These are phyloP conservation scores for Gnomoniopsis sp. DNA, from an alignment of 2,329 filamentous ascomycete species.

Conservation along the genomic window DNA sequence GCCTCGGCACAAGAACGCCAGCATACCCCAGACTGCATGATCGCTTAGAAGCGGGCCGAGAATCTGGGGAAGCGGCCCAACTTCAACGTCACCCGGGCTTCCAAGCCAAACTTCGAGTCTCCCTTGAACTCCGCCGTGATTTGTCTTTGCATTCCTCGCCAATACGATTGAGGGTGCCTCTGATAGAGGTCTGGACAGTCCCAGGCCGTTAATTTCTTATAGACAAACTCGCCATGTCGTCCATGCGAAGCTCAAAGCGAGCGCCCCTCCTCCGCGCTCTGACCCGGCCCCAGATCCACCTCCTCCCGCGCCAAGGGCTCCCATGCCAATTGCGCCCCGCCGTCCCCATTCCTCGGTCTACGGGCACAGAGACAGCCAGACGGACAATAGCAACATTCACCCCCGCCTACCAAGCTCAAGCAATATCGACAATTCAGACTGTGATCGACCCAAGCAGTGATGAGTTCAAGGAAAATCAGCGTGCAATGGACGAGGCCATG, in stretches of 20 bases:
- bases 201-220: background rate
- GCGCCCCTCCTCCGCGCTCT: conserved; percentile 3
- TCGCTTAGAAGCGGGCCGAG: conserved; percentile 18
- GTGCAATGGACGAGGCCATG: conserved; percentile 73
- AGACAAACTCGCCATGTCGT: conserved; percentile 2
- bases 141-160: background rate
- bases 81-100: background rate
- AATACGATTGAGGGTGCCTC: background rate
- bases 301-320: conserved; percentile 4
- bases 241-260: conserved; percentile 4
- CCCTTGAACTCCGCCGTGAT: background rate
- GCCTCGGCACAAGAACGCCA: conserved; percentile 11
- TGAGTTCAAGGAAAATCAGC: conserved; percentile 77
- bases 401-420: conserved; percentile 74
- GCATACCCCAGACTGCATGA: conserved; percentile 4
- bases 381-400: conserved; percentile 70
- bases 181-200: background rate
- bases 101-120: background rate
- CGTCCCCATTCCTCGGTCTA: conserved; percentile 20
- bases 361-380: conserved; percentile 18
- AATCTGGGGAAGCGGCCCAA: background rate
- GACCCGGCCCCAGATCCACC: conserved; percentile 14
- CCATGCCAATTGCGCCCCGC: conserved; percentile 14
- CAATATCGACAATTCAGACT: conserved; percentile 76
- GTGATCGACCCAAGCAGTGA: conserved; percentile 72